These are phyloP conservation scores for Bullera alba DNA, from an alignment of 768 basidiomycete genomes.

Conservation along the genomic window DNA sequence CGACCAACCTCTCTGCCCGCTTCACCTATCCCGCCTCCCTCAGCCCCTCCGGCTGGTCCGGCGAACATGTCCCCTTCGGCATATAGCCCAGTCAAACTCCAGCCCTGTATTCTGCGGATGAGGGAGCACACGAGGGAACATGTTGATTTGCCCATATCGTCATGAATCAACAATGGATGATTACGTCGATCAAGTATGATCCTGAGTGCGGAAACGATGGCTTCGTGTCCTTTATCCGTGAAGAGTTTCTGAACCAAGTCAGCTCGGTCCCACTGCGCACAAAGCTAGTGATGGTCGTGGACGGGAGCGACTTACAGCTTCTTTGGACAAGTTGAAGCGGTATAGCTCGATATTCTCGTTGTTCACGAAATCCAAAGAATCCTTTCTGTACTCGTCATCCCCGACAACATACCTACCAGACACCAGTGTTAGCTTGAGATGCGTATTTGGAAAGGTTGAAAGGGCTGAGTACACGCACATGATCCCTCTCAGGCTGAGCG, in stretches of 20 bases:
- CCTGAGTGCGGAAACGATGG: conserved; percentile 14
- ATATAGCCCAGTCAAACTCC: conserved; percentile 28
- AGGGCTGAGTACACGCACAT: conserved; percentile 19
- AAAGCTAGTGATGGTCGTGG: too few relatives aligned
- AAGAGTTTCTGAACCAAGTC: conserved; percentile 16
- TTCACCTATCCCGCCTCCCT: conserved; percentile 36
- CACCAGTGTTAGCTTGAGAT: not conserved
- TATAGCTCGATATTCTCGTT: conserved; percentile 13
- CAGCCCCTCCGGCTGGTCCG: conserved; percentile 37
- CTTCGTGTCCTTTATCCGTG: conserved; percentile 7
- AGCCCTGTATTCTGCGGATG: conserved; percentile 24
- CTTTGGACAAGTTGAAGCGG: conserved; percentile 29
- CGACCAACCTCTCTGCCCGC: conserved; percentile 34
- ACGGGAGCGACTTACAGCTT: conserved; percentile 12
- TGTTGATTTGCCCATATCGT: conserved; percentile 38
- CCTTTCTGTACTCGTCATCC: conserved; percentile 28
- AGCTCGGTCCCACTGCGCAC: too few relatives aligned
- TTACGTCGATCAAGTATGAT: conserved; percentile 30
- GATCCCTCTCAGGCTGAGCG: conserved; percentile 36
- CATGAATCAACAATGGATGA: conserved; percentile 39
- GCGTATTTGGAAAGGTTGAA: not conserved
- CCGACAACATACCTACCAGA: conserved; percentile 32
- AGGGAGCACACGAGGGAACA: conserved; percentile 17
- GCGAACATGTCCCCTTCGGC: conserved; percentile 39
- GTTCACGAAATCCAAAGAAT: conserved; percentile 28